Base-by-base conservation (phyloP, 148 eudicot species). In the Chenopodium album region DNA sequence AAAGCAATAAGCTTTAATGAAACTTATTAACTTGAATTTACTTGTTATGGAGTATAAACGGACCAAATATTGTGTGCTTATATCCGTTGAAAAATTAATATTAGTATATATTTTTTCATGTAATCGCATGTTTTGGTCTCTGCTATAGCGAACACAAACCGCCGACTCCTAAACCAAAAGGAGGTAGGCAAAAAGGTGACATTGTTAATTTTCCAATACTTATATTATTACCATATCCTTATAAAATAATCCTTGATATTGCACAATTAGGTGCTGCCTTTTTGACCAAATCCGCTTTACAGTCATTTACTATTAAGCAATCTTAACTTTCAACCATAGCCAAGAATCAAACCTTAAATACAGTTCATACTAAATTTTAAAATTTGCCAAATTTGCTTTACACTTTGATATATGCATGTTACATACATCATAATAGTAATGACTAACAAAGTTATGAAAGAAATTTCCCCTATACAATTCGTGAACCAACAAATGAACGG, bases 91-190 rank as follows among this genome's bases (percentile, higher is more conserved):
- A 41, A 41, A 41, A 41, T 41, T 41, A 41, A 41, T 3, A 50
- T 12, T 50, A 48, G 2, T 48, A 48, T 9, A 50, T 4, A 56
- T 7, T 62, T 22, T 62, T 22, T 26, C 66, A 23, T 72, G 54
- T 44, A 72, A 9, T 23, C 14, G 73, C 32, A n/a, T 46, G 48
- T 65, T n/a, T 81, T 76, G 65, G 73, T 67, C 26, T 56, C 17
- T 32, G 31, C 9, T 32, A 62, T 28, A 64, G 12, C 1, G 34
- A 62, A 60, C 65, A 76, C 23, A 48, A 62, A 56, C 20, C 32
- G 29, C 79, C 73, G 83, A 75, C 79, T 41, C 8, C 48, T 50
- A 64, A 26, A n/a, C 79, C 29, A 80, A 75, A 34, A 29, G 14
- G 10, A 41, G 60, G 77, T 46, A 60, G 77, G 77, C 77, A 60